Conservation (phyloP, 2,329 filamentous ascomycete species). For the Cladosporium austrohemisphaericum region DNA sequence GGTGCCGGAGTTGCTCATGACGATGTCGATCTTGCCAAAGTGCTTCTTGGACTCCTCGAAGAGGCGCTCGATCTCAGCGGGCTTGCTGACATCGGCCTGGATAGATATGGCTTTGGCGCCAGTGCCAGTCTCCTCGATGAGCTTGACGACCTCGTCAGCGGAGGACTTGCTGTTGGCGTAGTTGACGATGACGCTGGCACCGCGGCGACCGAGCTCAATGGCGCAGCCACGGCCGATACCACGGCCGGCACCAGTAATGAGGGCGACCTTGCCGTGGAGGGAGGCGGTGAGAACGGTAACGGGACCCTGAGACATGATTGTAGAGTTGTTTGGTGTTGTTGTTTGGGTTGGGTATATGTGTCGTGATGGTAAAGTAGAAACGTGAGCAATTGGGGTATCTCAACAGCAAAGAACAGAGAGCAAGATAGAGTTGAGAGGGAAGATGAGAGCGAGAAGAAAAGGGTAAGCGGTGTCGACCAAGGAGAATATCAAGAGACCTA, state of each 20-base stretch:
- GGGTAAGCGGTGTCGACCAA: slow-evolving; percentile 18
- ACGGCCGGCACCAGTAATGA: slow-evolving; percentile 63
- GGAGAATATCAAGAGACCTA: slow-evolving; percentile 10
- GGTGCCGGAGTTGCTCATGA: slow-evolving; percentile 56
- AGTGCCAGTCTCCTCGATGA: slow-evolving; percentile 45
- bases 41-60: slow-evolving; percentile 42
- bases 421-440: background rate
- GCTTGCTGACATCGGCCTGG: slow-evolving; percentile 56
- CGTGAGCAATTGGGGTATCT: slow-evolving; percentile 5
- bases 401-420: slow-evolving; percentile 4
- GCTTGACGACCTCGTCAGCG: slow-evolving; percentile 47
- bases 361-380: background rate
- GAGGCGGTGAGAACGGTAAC: slow-evolving; percentile 46
- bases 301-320: slow-evolving; percentile 29
- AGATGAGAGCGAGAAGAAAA: slow-evolving; percentile 3
- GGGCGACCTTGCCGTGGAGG: slow-evolving; percentile 52
- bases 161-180: slow-evolving; percentile 53
- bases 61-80: slow-evolving; percentile 57
- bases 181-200: slow-evolving; percentile 64
- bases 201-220: slow-evolving; percentile 63
- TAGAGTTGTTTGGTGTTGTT: slow-evolving; percentile 12
- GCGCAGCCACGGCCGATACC: slow-evolving; percentile 66
- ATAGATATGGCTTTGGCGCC: slow-evolving; percentile 54
- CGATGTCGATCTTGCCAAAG: slow-evolving; percentile 46
- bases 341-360: background rate